Evolutionary conservation across 495 filamentous ascomycete genomes (phyloP).

Genomic region (Lepraria neglecta): DNA sequence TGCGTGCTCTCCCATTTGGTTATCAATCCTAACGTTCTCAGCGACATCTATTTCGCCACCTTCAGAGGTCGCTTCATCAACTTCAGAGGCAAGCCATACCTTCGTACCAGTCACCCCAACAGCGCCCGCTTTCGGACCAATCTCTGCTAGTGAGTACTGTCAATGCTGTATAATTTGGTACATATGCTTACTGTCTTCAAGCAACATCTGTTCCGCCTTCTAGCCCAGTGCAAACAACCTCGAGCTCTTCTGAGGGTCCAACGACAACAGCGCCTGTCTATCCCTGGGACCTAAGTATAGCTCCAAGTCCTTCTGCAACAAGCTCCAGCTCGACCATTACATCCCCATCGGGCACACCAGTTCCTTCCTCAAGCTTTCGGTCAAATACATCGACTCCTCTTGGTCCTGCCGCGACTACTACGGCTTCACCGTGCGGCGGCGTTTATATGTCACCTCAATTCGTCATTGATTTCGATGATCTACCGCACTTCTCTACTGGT

Average conservation of each 20-base stretch:
- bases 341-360: not conserved
- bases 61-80: not conserved
- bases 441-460: constrained; percentile 3
- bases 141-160: constrained; percentile 9
- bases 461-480: constrained; percentile 28
- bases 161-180: not conserved
- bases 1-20: not conserved
- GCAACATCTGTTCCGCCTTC: not conserved
- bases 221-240: constrained; percentile 2
- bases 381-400: constrained; percentile 4
- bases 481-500: constrained; percentile 27
- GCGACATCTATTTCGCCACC: not conserved
- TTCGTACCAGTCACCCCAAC: constrained; percentile 7
- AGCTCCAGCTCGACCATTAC: not conserved
- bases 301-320: not conserved
- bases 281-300: constrained; percentile 2
- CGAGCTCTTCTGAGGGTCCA: not conserved
- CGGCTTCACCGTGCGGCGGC: constrained; percentile 14
- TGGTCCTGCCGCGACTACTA: not conserved
- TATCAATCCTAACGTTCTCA: not conserved
- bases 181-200: not conserved
- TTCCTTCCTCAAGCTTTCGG: not conserved
- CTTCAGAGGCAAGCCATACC: not conserved
- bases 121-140: not conserved
- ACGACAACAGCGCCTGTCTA: not conserved